A percentile compares a stretch with the other conserved stretches of the same genome.
Conservation (phyloP, 2,329 filamentous ascomycete species). For the Fusarium drepaniforme region DNA sequence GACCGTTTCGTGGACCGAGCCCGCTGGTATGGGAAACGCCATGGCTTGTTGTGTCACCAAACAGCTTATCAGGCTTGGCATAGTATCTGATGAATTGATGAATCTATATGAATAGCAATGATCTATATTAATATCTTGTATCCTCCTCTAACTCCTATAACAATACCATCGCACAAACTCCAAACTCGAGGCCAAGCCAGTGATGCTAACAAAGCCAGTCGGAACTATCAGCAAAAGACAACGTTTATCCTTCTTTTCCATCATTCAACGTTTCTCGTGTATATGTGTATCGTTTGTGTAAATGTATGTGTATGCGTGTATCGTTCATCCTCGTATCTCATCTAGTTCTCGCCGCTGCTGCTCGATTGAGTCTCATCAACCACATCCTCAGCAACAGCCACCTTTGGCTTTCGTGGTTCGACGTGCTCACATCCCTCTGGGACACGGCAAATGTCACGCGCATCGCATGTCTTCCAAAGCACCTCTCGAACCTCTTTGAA, state of each 20-base stretch:
- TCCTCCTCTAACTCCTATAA: conserved; percentile 6
- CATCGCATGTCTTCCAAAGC: conserved; percentile 81
- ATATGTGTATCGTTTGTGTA: conserved; percentile 7
- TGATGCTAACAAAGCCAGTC: background rate
- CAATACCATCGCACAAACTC: conserved; percentile 5
- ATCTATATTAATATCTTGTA: background rate
- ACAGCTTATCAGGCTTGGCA: background rate
- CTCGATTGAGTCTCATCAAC: conserved; percentile 41
- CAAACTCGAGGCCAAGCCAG: conserved; percentile 5
- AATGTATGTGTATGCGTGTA: conserved; percentile 8
- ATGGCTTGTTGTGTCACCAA: background rate
- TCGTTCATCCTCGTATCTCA: conserved; percentile 19
- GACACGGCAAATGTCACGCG: conserved; percentile 67
- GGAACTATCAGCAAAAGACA: conserved; percentile 9
- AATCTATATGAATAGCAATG: background rate
- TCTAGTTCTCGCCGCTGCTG: conserved; percentile 33
- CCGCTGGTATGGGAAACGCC: background rate
- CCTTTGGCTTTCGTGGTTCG: conserved; percentile 49
- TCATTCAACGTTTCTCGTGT: background rate
- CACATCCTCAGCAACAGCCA: conserved; percentile 5
- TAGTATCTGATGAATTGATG: background rate
- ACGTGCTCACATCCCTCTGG: conserved; percentile 74
- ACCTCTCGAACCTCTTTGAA: conserved; percentile 85
- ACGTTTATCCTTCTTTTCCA: background rate
- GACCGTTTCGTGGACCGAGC: background rate